These are phyloP conservation scores for Anthracocystis panici-leucophaei DNA, from an alignment of 1,284 basidiomycete genomes.

Conservation along the genomic window DNA sequence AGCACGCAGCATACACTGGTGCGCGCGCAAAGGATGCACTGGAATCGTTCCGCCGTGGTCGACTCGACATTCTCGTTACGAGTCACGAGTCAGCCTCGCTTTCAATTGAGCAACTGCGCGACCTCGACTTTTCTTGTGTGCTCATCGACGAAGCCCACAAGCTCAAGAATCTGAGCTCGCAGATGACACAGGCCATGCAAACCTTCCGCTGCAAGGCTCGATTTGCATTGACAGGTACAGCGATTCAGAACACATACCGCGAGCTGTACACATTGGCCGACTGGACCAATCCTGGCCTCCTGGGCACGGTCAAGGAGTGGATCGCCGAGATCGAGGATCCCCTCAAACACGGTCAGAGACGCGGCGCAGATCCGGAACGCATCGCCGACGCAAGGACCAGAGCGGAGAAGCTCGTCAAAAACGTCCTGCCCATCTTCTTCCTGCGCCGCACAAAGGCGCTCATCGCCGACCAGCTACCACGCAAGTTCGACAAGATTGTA, in stretches of 20 bases:
- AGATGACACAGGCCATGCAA: conserved; percentile 77
- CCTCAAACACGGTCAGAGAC: conserved; percentile 76
- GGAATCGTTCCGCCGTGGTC: conserved; percentile 76
- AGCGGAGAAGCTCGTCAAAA: conserved; percentile 73
- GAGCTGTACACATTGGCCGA: conserved; percentile 78
- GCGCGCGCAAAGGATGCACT: conserved; percentile 24
- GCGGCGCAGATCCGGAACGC: conserved; percentile 76
- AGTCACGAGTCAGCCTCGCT: conserved; percentile 34
- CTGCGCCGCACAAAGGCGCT: conserved; percentile 84
- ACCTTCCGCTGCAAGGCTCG: conserved; percentile 76
- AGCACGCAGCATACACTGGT: conserved; percentile 40
- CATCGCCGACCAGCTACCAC: conserved; percentile 82
- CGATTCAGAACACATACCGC: conserved; percentile 85
- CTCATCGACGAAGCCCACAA: conserved; percentile 85
- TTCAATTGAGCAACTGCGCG: conserved; percentile 81
- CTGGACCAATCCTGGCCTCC: conserved; percentile 52
- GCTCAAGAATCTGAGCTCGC: conserved; percentile 78
- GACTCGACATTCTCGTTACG: conserved; percentile 74
- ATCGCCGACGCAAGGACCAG: conserved; percentile 72
- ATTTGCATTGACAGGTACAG: conserved; percentile 83
- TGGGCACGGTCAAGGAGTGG: conserved; percentile 44
- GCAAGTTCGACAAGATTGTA: conserved; percentile 85
- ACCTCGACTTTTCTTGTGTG: conserved; percentile 71
- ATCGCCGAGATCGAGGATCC: conserved; percentile 67
- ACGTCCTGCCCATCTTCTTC: conserved; percentile 81